phyloP scores from a whole-genome alignment of 2,329 filamentous ascomycete genomes.

The Paramyrothecium sp. region DNA sequence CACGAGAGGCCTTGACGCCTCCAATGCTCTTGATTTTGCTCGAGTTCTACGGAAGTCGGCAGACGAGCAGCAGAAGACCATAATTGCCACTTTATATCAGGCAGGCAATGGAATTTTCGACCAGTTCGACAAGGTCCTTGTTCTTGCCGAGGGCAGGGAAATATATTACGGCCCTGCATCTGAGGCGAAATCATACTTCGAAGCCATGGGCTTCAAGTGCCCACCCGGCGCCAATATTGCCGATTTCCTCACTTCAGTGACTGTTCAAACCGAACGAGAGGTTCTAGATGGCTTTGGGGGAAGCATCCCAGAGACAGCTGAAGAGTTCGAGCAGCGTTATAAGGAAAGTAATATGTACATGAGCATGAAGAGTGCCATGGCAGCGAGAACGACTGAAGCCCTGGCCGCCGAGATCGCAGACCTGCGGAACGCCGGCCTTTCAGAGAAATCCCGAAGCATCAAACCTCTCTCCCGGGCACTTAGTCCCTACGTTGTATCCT shows the following conservation, averaged over 20 bases:
- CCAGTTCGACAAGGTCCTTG: constrained; percentile 69
- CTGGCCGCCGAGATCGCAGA: background rate
- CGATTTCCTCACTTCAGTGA: constrained; percentile 68
- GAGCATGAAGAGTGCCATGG: constrained; percentile 1
- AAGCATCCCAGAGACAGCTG: constrained; percentile 58
- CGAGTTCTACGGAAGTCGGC: constrained; percentile 59
- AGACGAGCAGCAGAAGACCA: constrained; percentile 62
- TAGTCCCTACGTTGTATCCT: background rate
- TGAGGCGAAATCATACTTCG: constrained; percentile 65
- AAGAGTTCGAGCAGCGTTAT: constrained; percentile 53
- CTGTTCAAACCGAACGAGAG: constrained; percentile 60
- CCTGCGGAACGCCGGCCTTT: background rate
- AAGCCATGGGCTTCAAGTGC: constrained; percentile 61
- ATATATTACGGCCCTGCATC: constrained; percentile 63
- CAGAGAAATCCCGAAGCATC: background rate
- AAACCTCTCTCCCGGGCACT: background rate
- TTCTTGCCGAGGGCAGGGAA: constrained; percentile 66
- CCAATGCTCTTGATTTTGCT: constrained; percentile 70
- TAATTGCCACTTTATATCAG: constrained; percentile 67
- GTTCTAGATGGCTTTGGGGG: constrained; percentile 57
- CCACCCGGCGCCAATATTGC: constrained; percentile 55
- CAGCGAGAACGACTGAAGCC: background rate
- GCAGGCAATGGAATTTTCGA: constrained; percentile 62
- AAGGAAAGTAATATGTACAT: constrained; percentile 9
- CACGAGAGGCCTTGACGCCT: constrained; percentile 67